Percentiles rank a stretch among this genome's conserved stretches.
Conservation (phyloP, 2,329 filamentous ascomycete genomes). For the Cladosporium sp. region DNA sequence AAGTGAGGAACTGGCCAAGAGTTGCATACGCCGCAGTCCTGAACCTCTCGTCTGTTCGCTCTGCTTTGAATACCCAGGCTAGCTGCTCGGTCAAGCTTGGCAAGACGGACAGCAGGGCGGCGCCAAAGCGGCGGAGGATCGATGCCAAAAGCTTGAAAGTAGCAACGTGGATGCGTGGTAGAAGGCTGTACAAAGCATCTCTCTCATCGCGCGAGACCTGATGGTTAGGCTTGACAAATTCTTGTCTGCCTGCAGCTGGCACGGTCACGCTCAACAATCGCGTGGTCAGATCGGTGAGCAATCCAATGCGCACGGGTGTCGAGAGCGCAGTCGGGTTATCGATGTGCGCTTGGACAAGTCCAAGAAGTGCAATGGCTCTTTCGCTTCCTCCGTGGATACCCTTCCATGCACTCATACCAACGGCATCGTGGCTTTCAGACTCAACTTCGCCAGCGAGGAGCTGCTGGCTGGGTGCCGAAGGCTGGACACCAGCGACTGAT, state of each 20-base stretch:
- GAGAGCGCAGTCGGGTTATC: constrained; percentile 63
- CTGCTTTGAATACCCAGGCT: constrained; percentile 65
- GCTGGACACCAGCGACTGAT: constrained; percentile 53
- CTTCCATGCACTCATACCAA: constrained; percentile 67
- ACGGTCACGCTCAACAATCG: constrained; percentile 68
- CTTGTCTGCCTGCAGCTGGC: constrained; percentile 48
- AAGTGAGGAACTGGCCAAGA: constrained; percentile 57
- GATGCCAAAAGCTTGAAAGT: constrained; percentile 63
- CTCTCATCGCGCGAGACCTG: constrained; percentile 78
- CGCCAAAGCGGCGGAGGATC: constrained; percentile 60
- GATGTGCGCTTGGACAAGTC: constrained; percentile 65
- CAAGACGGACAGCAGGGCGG: constrained; percentile 59
- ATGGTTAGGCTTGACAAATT: constrained; percentile 63
- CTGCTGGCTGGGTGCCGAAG: constrained; percentile 23
- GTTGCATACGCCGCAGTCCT: constrained; percentile 63
- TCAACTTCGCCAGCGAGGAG: constrained; percentile 21
- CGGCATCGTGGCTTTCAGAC: constrained; percentile 28
- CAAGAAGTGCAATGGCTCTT: constrained; percentile 66
- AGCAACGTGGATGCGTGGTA: constrained; percentile 74
- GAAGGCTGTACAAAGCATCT: constrained; percentile 70
- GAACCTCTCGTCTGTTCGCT: constrained; percentile 52
- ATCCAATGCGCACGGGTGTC: constrained; percentile 67
- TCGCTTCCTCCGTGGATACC: constrained; percentile 74
- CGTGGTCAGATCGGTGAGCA: constrained; percentile 67
- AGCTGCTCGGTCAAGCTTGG: constrained; percentile 70